Percentiles rank a stretch among this genome's conserved stretches.
phyloP scores from a whole-genome alignment of 2,329 filamentous ascomycete species.

The Helotiales sp. region DNA sequence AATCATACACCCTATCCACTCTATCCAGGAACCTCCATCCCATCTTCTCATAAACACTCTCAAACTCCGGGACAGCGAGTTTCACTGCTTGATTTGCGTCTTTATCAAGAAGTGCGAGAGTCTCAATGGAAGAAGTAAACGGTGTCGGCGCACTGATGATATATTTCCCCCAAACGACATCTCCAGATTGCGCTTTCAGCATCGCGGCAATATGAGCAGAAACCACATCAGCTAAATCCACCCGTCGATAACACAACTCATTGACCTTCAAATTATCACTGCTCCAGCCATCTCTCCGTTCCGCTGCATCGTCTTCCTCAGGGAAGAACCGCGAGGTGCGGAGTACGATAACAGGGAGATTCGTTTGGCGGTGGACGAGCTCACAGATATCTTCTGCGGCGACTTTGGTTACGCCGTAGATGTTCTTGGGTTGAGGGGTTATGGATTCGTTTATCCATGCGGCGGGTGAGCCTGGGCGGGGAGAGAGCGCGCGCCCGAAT shows the following conservation, averaged over 20 bases:
- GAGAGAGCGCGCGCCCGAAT: not conserved
- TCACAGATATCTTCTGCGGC: not conserved
- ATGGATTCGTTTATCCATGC: not conserved
- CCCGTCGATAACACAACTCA: not conserved
- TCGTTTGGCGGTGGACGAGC: not conserved
- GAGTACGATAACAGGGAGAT: not conserved
- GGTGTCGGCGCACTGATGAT: not conserved
- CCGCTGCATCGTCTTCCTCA: not conserved
- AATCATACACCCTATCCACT: conserved; percentile 6
- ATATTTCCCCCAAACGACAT: not conserved
- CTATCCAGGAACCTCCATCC: not conserved
- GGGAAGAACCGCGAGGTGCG: not conserved
- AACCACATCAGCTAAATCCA: not conserved
- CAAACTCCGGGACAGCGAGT: not conserved
- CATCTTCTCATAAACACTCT: not conserved
- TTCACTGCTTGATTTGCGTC: not conserved
- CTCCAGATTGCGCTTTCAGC: not conserved
- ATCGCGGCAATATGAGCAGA: not conserved
- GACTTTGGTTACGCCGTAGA: conserved; percentile 5
- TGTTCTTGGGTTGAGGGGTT: not conserved
- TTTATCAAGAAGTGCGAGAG: not conserved
- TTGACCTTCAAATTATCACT: not conserved
- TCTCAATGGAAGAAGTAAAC: not conserved
- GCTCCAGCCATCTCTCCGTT: not conserved
- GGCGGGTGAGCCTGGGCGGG: not conserved